A percentile compares a stretch with the other conserved stretches of the same genome.
phyloP scores from a whole-genome alignment of 331 rosid species.

The Rosa hybrid region DNA sequence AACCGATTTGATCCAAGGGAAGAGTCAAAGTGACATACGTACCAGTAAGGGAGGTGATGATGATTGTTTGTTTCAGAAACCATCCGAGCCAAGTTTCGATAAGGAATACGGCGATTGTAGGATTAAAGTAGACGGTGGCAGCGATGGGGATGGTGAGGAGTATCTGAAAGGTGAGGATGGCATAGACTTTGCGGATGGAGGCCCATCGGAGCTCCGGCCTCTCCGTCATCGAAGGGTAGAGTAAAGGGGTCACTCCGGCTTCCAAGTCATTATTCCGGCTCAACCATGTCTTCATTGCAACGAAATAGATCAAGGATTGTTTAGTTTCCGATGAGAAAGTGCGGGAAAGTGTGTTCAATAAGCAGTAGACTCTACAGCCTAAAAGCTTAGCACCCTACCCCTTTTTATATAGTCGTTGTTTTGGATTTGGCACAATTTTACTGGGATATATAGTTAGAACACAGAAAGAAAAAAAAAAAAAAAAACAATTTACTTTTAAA shows the following conservation, averaged over 20 bases:
- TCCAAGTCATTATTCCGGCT: background rate
- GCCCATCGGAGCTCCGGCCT: slow-evolving; percentile 51
- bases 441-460: too few relatives aligned
- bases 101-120: slow-evolving; percentile 21
- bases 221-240: slow-evolving; percentile 22
- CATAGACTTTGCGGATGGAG: slow-evolving; percentile 55
- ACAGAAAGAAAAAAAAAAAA: too few relatives aligned
- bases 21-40: background rate
- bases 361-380: background rate
- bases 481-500: too few relatives aligned
- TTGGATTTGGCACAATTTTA: background rate
- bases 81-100: background rate
- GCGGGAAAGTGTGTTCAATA: background rate
- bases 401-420: background rate
- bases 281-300: background rate
- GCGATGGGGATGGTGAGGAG: slow-evolving; percentile 36
- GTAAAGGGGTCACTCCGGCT: background rate
- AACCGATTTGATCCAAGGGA: background rate
- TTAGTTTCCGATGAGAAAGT: background rate
- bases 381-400: background rate
- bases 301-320: background rate
- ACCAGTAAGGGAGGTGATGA: slow-evolving; percentile 21
- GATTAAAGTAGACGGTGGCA: slow-evolving; percentile 26
- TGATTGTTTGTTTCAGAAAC: slow-evolving; percentile 6
- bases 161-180: slow-evolving; percentile 38